Evolutionary conservation across 805 yeast species (phyloP), one percentile per base, ranked within the genome.

Genomic region (Clavispora vitiphila): DNA sequence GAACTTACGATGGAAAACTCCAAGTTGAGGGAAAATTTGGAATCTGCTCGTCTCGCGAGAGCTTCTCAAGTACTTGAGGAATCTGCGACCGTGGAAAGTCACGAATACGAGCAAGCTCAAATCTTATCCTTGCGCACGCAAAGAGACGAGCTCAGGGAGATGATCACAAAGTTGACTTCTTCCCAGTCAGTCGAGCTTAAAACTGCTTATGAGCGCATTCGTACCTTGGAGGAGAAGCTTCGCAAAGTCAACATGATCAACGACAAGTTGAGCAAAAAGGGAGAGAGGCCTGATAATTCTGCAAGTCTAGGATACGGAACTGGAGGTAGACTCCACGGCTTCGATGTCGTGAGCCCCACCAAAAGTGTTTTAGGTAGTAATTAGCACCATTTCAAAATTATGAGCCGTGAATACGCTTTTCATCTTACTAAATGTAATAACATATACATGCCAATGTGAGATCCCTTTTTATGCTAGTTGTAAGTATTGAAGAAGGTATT

Each of bases 91-190:
- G 7, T 12, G 12, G 32, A 29, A 15, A 29, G n/a, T 8, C 32
- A 29, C 11, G 53, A 49, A 30, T 41, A 38, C 23, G 51, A 47
- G 16, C 46, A 45, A 34, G 46, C 53, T 2, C 44, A 43, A 14
- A 47, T 51, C 9, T 35, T 44, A 38, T 40, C 52, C 10, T 41
- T 51, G 41, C 44, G 37, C 20, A 46, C 48, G 3, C 75, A 69
- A 47, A 48, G 73, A 18, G 73, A 69, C 37, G 75, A 69, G 47
- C 58, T 69, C 37, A 51, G 74, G 27, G 72, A 67, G 39, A 62
- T 61, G 39, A 61, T 69, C 23, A 57, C 64, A 19, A 64, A 67
- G 46, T 54, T 69, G 49, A 64, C 65, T n/a, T 42, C 60, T 4
- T 58, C 61, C 23, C 70, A 66, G 34, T 54, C 53, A 26, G 60